Evolutionary conservation across 139 green algal genomes (phyloP).

Genomic region (Haematococcus lacustris): DNA sequence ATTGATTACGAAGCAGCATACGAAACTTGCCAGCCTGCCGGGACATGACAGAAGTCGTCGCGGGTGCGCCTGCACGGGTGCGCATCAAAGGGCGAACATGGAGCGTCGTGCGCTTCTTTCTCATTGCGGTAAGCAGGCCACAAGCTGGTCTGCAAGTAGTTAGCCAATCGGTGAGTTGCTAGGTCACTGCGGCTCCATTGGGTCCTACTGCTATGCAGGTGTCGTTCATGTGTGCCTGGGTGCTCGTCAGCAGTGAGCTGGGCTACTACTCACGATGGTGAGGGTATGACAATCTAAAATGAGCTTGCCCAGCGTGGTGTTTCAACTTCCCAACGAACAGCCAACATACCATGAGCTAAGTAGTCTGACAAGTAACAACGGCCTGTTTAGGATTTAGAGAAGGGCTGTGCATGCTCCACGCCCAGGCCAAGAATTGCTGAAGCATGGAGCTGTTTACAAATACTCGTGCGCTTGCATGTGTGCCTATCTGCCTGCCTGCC

Average conservation of each 20-base stretch:
- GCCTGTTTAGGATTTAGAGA: background rate
- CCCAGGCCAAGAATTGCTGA: background rate
- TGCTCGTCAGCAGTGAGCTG: constrained; percentile 60
- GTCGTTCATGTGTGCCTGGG: constrained; percentile 55
- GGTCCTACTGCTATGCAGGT: background rate
- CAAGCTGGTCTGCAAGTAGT: background rate
- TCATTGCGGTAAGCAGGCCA: background rate
- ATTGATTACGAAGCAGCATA: too few relatives aligned
- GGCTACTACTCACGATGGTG: constrained; percentile 52
- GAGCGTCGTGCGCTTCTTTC: background rate
- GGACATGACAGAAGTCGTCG: too few relatives aligned
- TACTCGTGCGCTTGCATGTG: background rate
- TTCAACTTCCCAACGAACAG: background rate
- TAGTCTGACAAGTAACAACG: background rate
- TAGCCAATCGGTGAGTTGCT: background rate
- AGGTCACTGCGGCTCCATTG: background rate
- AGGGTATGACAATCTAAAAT: background rate
- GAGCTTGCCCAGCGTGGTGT: background rate
- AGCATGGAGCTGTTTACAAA: background rate
- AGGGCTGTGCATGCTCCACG: background rate
- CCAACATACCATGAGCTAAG: too few relatives aligned
- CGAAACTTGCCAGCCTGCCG: too few relatives aligned
- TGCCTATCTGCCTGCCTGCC: background rate
- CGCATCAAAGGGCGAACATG: background rate
- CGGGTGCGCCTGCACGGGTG: background rate